Percentiles rank a stretch among this genome's conserved stretches.
phyloP scores from a whole-genome alignment of 306 rosid species.

The Acacia melanoxylon region DNA sequence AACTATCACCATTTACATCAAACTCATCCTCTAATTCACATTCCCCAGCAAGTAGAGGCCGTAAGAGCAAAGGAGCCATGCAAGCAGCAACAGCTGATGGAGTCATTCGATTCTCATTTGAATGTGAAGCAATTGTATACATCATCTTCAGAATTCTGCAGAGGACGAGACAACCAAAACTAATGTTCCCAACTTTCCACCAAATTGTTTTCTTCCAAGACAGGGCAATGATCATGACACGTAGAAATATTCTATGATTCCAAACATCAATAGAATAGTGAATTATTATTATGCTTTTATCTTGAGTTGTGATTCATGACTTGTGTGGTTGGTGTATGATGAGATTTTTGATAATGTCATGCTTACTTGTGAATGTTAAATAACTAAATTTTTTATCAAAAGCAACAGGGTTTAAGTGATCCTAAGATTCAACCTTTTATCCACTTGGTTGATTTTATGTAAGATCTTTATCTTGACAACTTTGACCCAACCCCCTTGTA shows the following conservation, averaged over 20 bases:
- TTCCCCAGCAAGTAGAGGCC: slow-evolving; percentile 95
- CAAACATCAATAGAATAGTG: neutral
- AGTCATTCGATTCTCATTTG: slow-evolving; percentile 91
- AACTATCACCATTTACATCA: slow-evolving; percentile 84
- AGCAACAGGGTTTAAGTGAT: neutral
- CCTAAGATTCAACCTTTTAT: neutral
- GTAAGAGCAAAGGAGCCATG: slow-evolving; percentile 98
- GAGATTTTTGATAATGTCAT: neutral
- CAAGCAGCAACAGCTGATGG: slow-evolving; percentile 99
- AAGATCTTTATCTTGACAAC: neutral
- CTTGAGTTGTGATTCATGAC: neutral
- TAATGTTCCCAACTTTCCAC: neutral
- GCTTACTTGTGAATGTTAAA: neutral
- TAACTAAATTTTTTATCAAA: neutral
- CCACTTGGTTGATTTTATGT: neutral
- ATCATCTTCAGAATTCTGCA: slow-evolving; percentile 94
- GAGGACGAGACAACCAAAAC: slow-evolving; percentile 5
- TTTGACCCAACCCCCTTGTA: neutral
- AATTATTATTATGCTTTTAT: neutral
- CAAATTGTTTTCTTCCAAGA: neutral
- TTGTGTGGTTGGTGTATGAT: neutral
- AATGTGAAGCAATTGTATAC: slow-evolving; percentile 82
- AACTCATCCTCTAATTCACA: slow-evolving; percentile 97
- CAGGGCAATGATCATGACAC: neutral
- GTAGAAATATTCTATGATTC: neutral